A percentile compares a stretch with the other conserved stretches of the same genome.
Conservation (phyloP, 202 grass and related monocot species). For the Dendrocalamus latiflorus region DNA sequence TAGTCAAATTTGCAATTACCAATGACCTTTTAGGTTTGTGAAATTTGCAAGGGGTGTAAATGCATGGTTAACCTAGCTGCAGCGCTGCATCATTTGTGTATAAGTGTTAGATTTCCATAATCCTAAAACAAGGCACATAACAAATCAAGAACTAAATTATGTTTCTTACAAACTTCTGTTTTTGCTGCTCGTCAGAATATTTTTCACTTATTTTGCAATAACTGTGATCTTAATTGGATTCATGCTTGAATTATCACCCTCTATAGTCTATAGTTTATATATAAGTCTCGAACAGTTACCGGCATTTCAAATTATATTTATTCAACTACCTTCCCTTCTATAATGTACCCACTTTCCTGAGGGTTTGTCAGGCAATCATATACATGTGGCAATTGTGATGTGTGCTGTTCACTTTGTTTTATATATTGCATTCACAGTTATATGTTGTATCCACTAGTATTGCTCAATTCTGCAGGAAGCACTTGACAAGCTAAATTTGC, state of each 20-base stretch:
- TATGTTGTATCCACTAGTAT: constrained; percentile 9
- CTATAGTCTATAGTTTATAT: not conserved
- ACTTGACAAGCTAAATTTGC: not conserved
- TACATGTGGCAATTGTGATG: not conserved
- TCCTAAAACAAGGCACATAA: not conserved
- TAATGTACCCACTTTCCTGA: constrained; percentile 4
- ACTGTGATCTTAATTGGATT: not conserved
- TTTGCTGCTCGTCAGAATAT: not conserved
- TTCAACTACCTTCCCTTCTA: not conserved
- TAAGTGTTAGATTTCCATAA: constrained; percentile 7
- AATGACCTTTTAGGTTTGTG: not conserved
- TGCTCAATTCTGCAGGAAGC: constrained; percentile 28
- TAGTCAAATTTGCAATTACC: not conserved
- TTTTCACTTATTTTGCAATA: not conserved
- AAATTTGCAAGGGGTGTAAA: not conserved
- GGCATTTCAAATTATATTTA: not conserved
- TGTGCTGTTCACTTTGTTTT: not conserved
- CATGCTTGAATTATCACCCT: not conserved
- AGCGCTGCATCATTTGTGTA: not conserved
- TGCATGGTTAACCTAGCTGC: not conserved
- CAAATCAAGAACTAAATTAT: not conserved
- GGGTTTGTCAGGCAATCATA: not conserved
- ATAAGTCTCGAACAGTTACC: not conserved
- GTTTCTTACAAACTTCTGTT: not conserved
- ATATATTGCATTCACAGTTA: not conserved